These are phyloP conservation scores for Arabidopsis arenosa DNA, from an alignment of 345 rosid species.

Conservation along the genomic window DNA sequence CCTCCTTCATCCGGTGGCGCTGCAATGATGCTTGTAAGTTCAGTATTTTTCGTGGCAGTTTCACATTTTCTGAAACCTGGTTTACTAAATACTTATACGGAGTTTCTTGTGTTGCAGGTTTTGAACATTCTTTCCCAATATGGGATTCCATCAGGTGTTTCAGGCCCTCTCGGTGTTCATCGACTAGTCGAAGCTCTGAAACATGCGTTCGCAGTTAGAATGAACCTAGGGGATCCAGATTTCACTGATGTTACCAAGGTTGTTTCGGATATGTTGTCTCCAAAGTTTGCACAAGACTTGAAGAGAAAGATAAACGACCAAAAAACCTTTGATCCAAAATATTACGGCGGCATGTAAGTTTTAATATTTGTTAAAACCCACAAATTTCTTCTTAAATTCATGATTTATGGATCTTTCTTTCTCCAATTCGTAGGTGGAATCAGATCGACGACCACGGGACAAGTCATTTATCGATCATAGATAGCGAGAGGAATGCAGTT, in stretches of 20 bases:
- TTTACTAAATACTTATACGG: neutral
- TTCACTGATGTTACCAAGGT: neutral
- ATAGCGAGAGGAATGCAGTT: conserved; percentile 56
- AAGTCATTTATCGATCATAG: conserved; percentile 67
- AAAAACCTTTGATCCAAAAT: neutral
- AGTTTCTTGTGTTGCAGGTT: neutral
- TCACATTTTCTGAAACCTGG: neutral
- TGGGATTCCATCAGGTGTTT: conserved; percentile 10
- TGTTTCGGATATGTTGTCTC: conserved; percentile 4
- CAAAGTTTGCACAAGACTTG: neutral
- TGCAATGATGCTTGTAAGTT: conserved; percentile 13
- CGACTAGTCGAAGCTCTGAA: neutral
- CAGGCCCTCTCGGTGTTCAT: conserved; percentile 10
- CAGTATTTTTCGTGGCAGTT: neutral
- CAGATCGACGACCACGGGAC: conserved; percentile 67
- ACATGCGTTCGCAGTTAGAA: conserved; percentile 8
- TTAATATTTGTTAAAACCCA: neutral
- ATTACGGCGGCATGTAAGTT: conserved; percentile 9
- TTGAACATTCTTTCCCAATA: neutral
- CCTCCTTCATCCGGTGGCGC: conserved; percentile 49
- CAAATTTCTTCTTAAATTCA: neutral
- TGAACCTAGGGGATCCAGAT: conserved; percentile 2
- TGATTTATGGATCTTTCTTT: neutral
- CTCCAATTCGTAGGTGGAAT: conserved; percentile 47
- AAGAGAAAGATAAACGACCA: neutral